phyloP scores from a whole-genome alignment of 495 filamentous ascomycete species.

The Talaromyces proteolyticus region DNA sequence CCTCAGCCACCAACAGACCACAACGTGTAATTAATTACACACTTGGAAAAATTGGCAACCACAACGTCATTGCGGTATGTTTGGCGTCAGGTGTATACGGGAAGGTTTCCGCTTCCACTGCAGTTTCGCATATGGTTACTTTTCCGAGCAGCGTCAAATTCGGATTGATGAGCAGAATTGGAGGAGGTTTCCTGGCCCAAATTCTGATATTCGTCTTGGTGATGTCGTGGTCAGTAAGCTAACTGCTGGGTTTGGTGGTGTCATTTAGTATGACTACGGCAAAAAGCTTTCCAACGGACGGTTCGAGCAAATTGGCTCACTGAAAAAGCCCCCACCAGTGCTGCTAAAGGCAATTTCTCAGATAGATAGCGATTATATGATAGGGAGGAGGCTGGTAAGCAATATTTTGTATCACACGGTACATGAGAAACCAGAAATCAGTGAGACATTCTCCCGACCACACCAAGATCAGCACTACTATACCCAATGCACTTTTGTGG shows the following conservation, averaged over 20 bases:
- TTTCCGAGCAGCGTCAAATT: too few relatives aligned
- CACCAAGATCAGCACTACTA: constrained; percentile 22
- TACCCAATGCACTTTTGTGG: too few relatives aligned
- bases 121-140: too few relatives aligned
- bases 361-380: constrained; percentile 10
- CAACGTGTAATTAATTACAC: too few relatives aligned
- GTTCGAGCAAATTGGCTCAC: constrained; percentile 13
- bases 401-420: constrained; percentile 10
- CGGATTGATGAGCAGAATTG: too few relatives aligned
- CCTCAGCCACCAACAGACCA: too few relatives aligned
- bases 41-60: too few relatives aligned
- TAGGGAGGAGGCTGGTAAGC: constrained; percentile 5
- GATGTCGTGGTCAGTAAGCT: constrained; percentile 28
- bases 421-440: constrained; percentile 10
- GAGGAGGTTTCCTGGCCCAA: too few relatives aligned
- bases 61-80: too few relatives aligned
- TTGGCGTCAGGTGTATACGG: too few relatives aligned
- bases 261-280: constrained; percentile 26
- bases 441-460: constrained; percentile 13
- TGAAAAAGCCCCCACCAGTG: constrained; percentile 11
- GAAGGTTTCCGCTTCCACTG: too few relatives aligned
- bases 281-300: constrained; percentile 8
- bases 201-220: constrained; percentile 23
- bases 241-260: constrained; percentile 11
- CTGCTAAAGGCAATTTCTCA: constrained; percentile 19